Conservation (phyloP, 352 stramenopile genomes). For the Albugo candida region DNA sequence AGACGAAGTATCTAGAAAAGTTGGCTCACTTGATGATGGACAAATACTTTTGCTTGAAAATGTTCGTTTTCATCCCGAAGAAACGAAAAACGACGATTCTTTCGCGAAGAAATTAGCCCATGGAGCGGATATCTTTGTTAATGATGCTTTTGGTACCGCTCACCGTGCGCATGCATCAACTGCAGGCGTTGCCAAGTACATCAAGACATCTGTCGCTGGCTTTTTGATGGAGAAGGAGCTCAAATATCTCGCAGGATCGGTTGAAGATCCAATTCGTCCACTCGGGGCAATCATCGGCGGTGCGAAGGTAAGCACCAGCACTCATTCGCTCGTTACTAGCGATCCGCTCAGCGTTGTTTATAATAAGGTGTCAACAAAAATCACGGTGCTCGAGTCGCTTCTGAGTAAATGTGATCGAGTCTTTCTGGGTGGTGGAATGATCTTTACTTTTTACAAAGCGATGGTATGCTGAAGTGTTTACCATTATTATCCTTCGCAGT, state of each 20-base stretch:
- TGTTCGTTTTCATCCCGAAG: conserved; percentile 95
- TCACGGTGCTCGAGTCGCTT: conserved; percentile 91
- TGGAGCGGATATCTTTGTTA: conserved; percentile 90
- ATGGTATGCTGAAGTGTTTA: conserved; percentile 17
- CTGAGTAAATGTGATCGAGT: conserved; percentile 93
- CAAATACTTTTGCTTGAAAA: conserved; percentile 88
- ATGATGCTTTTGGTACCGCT: conserved; percentile 96
- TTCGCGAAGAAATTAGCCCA: conserved; percentile 91
- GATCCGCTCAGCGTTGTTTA: background rate
- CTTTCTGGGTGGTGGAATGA: conserved; percentile 91
- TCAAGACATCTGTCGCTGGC: conserved; percentile 83
- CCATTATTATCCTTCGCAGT: background rate
- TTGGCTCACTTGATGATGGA: conserved; percentile 70
- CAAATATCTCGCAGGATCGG: conserved; percentile 84
- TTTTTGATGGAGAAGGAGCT: conserved; percentile 97
- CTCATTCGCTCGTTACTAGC: background rate
- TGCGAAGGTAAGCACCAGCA: conserved; percentile 69
- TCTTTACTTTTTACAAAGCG: conserved; percentile 96
- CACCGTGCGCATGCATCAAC: conserved; percentile 96
- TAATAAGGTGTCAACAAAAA: conserved; percentile 73
- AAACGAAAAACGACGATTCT: conserved; percentile 89
- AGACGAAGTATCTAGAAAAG: conserved; percentile 64
- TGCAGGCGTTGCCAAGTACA: conserved; percentile 91
- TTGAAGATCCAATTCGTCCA: conserved; percentile 80
- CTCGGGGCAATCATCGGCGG: conserved; percentile 90